Evolutionary conservation across 2,329 filamentous ascomycete species (phyloP), one percentile per base, ranked within the genome.

Genomic region (Biscogniauxia marginata): DNA sequence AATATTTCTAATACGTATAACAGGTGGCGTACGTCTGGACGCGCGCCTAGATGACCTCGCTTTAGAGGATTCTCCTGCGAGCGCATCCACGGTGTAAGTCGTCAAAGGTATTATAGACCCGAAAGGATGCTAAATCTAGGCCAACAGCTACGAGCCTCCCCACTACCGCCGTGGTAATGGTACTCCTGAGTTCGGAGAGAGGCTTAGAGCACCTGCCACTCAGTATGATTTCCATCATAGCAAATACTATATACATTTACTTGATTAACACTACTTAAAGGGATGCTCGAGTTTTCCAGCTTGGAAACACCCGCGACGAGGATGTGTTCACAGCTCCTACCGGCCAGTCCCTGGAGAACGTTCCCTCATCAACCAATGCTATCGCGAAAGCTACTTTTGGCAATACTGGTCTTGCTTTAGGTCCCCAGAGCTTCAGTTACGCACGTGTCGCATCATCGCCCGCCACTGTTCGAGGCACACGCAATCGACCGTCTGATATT

Each of bases 401-500:
- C 44, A 46, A 18, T 7, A 46, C 11, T 18, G 18, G 18, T 6
- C 9, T n/a, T 39, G 30, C 30, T 39, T n/a, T 39, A n/a, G 30
- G 30, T 5, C 30, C 13, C 11, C 30, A 39, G 13, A n/a, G 30
- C 11, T 39, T 39, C 9, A 39, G 30, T 16, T 39, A 39, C 30
- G 30, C 30, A 6, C 7, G 18, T 11, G 44, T 46, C 18, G 18
- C 18, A 46, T 22, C 44, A 6, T 46, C 18, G 18, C 44, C 44
- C 11, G 24, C 16, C 18, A 3, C 18, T 20, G 18, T 48, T 24
- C 46, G 46, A 8, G 21, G 24, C n/a, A 16, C 46, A n/a, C 46
- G 46, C 18, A 48, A 24, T 24, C 48, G 48, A 50, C 24, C 48
- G 19, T 56, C 62, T 9, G 49, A 59, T 23, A 8, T 55, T 16